Base-by-base conservation (phyloP, 2,329 filamentous ascomycete genomes). In the Venturia oleaginea region DNA sequence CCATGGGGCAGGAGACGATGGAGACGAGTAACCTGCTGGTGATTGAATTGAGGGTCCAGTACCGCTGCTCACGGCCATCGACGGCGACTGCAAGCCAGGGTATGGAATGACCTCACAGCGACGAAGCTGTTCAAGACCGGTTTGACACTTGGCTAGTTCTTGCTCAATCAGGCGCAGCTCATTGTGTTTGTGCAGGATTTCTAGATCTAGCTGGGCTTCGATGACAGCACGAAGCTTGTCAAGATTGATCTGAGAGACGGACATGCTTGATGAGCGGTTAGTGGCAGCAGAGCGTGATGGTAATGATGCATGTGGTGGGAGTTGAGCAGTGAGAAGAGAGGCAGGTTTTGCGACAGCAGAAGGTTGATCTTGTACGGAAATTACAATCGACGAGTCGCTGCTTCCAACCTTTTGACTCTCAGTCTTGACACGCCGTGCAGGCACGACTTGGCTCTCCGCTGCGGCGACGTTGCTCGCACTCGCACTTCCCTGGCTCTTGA, bases 151-250 rank as follows among this genome's bases (percentile, higher is more conserved):
- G 68, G 91, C 93, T 68, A 97, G 83, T 78, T 97, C 94, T 77
- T 96, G 92, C 73, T 97, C 91, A 75, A 97, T 96, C 69, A 96
- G 82, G 65, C 92, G 90, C 66, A 97, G 79, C 79, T 99, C 94
- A 71, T 94, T 87, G 76, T 99, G 94, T 81, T 97, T 97, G 74
- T 95, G 79, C 68, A 97, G 79, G 63, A 97, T 92, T 78, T 97
- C 92, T 68, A 94, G 84, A 71, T 92, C 90, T 75, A 97, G 88
- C 76, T 97, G 90, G 67, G 91, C 86, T 72, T 92, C 88, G 72
- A 97, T 89, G 42, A 84, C 83, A 70, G 92, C 87, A 72, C 85
- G 85, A 67, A 88, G 83, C 65, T 74, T 86, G 78, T 69, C 83
- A 67, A 68, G 77, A 72, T 67, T 69, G 67, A 51, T 66, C 66